Percentiles rank a stretch among this genome's conserved stretches.
phyloP scores from a whole-genome alignment of 371 early-diverging fungal genomes.

The Lichtheimia ramosa region DNA sequence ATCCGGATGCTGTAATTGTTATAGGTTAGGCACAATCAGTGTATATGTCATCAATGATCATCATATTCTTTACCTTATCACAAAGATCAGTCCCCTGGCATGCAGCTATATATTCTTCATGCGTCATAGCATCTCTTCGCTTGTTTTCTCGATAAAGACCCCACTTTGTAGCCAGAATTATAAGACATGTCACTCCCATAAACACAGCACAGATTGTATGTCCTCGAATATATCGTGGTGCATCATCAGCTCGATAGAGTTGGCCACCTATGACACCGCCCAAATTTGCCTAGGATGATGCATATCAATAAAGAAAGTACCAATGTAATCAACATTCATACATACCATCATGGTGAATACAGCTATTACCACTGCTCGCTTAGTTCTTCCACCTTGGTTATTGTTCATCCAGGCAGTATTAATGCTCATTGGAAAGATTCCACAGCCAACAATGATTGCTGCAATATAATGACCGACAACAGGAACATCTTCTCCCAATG shows the following conservation, averaged over 20 bases:
- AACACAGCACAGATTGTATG: constrained; percentile 44
- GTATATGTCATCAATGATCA: constrained; percentile 6
- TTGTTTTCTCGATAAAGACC: constrained; percentile 18
- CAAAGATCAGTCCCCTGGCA: constrained; percentile 47
- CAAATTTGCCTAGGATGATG: constrained; percentile 29
- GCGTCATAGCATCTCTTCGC: constrained; percentile 2
- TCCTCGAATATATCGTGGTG: constrained; percentile 52
- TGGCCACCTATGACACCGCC: constrained; percentile 62
- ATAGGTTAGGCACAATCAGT: too few species aligned
- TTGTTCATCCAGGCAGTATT: constrained; percentile 55
- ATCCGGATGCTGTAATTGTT: too few species aligned
- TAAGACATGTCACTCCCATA: constrained; percentile 37
- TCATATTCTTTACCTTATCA: constrained; percentile 29
- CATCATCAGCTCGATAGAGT: constrained; percentile 61
- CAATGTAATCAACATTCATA: too few species aligned
- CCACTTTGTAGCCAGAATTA: constrained; percentile 45
- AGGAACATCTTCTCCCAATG: constrained; percentile 14
- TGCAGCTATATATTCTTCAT: constrained; percentile 47
- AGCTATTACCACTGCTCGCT: constrained; percentile 61
- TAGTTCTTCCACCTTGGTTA: constrained; percentile 65
- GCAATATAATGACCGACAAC: constrained; percentile 41
- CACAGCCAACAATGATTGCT: constrained; percentile 50
- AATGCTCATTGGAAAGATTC: constrained; percentile 60
- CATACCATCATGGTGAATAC: constrained; percentile 46
- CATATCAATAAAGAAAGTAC: not conserved